Conservation (phyloP, 2,329 filamentous ascomycete genomes). For the Botryotinia narcissicola region DNA sequence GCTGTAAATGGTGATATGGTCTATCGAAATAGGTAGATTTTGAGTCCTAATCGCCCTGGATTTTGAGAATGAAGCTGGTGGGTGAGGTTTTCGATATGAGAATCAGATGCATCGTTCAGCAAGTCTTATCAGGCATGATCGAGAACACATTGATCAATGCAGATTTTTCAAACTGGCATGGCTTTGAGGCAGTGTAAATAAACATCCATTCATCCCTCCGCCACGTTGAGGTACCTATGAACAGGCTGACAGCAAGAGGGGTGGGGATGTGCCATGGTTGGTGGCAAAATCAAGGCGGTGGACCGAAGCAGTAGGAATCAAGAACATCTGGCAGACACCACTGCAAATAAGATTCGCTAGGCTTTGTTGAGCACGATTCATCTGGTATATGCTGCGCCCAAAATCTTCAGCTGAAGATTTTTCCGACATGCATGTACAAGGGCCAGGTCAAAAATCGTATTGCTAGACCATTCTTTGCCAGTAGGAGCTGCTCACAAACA, state of each 20-base stretch:
- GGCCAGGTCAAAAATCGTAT: background rate
- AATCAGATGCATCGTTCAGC: background rate
- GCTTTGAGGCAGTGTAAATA: background rate
- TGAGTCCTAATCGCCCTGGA: background rate
- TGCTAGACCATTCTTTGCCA: background rate
- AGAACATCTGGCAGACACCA: background rate
- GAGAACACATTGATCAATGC: accelerated
- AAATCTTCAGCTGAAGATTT: background rate
- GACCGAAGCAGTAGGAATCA: background rate
- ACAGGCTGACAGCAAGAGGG: background rate
- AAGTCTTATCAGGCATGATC: background rate
- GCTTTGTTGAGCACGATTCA: too few species aligned
- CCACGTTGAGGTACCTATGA: background rate
- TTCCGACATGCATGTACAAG: background rate
- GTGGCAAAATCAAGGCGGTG: background rate
- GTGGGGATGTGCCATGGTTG: background rate
- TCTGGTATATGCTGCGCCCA: too few species aligned
- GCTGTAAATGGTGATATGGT: too few species aligned
- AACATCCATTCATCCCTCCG: background rate
- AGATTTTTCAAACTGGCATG: background rate
- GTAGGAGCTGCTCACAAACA: background rate
- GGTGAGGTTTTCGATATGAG: background rate
- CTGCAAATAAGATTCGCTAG: background rate
- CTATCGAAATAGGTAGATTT: too few species aligned
- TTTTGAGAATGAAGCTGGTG: background rate